Evolutionary conservation across 2,329 filamentous ascomycete species (phyloP).

Genomic region (Pestalotiopsis sp.): DNA sequence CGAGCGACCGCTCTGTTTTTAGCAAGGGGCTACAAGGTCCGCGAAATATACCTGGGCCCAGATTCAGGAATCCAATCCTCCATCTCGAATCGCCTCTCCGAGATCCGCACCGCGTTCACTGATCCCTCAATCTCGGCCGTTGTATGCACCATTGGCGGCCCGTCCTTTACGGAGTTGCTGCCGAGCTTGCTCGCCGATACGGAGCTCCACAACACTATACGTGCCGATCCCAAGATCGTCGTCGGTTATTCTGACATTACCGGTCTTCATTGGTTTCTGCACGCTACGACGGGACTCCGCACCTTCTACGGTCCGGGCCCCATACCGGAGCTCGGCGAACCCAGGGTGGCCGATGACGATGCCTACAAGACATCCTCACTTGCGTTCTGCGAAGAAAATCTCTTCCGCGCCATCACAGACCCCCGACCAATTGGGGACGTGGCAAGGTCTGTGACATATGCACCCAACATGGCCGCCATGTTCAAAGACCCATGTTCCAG

Average conservation of each 20-base stretch:
- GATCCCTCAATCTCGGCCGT: slow-evolving; percentile 39
- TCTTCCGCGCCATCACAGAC: slow-evolving; percentile 34
- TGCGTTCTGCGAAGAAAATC: slow-evolving; percentile 32
- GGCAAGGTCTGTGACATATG: slow-evolving; percentile 34
- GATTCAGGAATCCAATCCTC: slow-evolving; percentile 33
- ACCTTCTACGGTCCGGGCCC: slow-evolving; percentile 47
- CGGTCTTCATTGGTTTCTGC: slow-evolving; percentile 44
- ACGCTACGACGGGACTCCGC: slow-evolving; percentile 39
- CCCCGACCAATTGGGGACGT: slow-evolving; percentile 32
- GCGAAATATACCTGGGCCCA: slow-evolving; percentile 31
- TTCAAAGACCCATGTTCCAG: slow-evolving; percentile 25
- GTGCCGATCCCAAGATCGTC: slow-evolving; percentile 42
- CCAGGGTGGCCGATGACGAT: slow-evolving; percentile 22
- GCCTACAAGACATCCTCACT: slow-evolving; percentile 30
- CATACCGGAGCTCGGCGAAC: slow-evolving; percentile 41
- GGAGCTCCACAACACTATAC: slow-evolving; percentile 35
- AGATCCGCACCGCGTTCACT: slow-evolving; percentile 40
- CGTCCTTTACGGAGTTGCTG: slow-evolving; percentile 42
- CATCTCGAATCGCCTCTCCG: slow-evolving; percentile 39
- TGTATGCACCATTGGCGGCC: slow-evolving; percentile 43
- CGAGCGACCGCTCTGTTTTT: slow-evolving; percentile 34
- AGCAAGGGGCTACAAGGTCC: slow-evolving; percentile 37
- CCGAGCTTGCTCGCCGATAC: slow-evolving; percentile 39
- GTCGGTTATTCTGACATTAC: slow-evolving; percentile 47
- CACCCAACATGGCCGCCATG: slow-evolving; percentile 26